Percentiles rank a stretch among this genome's conserved stretches.
Evolutionary conservation across 23 red algal species (phyloP).

Genomic region (Gracilariopsis chorda): DNA sequence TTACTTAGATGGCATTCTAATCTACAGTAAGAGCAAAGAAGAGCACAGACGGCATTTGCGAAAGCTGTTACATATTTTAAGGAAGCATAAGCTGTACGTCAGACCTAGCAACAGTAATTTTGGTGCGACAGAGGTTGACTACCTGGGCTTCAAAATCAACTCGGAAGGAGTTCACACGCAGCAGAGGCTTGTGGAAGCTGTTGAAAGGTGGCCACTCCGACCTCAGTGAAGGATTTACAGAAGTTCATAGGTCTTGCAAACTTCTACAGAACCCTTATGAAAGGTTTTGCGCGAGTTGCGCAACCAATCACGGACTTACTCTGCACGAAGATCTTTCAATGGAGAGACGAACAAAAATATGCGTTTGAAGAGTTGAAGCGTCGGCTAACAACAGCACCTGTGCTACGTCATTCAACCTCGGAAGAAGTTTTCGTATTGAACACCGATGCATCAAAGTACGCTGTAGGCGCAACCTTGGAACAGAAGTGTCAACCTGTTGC

Average conservation of each 20-base stretch:
- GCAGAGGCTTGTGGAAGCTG: conserved; percentile 1
- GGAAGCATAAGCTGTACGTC: conserved; percentile 11
- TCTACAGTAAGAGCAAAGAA: conserved; percentile 9
- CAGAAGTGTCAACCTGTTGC: conserved; percentile 7
- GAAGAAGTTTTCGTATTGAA: background rate
- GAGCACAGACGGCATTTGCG: background rate
- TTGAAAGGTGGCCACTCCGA: conserved; percentile 2
- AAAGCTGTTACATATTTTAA: background rate
- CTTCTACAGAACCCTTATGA: conserved; percentile 34
- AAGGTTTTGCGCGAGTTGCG: background rate
- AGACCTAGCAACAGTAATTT: background rate
- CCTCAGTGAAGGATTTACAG: background rate
- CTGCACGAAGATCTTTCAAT: background rate
- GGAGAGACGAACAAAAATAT: background rate
- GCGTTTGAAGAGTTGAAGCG: background rate
- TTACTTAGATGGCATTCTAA: conserved; percentile 17
- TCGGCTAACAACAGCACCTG: background rate
- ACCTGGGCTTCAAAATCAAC: background rate
- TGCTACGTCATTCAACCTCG: conserved; percentile 4
- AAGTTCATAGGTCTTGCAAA: conserved; percentile 21
- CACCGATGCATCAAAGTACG: conserved; percentile 23
- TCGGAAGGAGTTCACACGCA: conserved; percentile 1
- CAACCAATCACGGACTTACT: conserved; percentile 1
- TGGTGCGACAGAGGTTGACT: background rate
- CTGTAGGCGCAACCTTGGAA: conserved; percentile 7